Evolutionary conservation across 2,329 filamentous ascomycete species (phyloP).

Genomic region (Cadophora sp.): DNA sequence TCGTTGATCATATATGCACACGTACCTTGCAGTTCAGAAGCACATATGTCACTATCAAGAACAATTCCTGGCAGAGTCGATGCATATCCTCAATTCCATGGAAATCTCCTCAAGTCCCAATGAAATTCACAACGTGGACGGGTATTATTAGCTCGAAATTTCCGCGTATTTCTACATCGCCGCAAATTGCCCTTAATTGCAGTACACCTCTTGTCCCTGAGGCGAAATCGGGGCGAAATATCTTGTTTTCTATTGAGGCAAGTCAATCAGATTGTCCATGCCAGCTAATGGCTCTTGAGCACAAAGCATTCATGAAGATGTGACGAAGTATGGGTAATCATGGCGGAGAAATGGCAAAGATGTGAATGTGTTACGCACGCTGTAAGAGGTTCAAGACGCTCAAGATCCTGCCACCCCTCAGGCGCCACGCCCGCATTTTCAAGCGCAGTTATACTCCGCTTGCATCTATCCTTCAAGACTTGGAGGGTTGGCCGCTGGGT

Average conservation of each 20-base stretch:
- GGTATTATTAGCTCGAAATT: background rate
- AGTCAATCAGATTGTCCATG: too few relatives aligned
- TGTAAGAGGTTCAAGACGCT: background rate
- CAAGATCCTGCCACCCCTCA: slow-evolving; percentile 4
- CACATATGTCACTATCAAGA: too few relatives aligned
- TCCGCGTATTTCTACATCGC: background rate
- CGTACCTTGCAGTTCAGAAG: too few relatives aligned
- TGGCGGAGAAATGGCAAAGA: background rate
- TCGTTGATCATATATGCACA: too few relatives aligned
- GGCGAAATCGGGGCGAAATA: background rate
- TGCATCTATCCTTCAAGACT: background rate
- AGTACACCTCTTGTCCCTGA: background rate
- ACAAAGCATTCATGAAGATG: too few relatives aligned
- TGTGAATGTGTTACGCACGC: background rate
- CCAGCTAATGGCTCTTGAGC: too few relatives aligned
- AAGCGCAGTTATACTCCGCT: background rate
- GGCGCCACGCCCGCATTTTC: background rate
- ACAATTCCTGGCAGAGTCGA: too few relatives aligned
- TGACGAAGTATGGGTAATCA: background rate
- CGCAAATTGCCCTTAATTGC: background rate
- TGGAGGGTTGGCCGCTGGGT: background rate
- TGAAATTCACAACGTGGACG: background rate
- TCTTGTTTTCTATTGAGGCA: too few relatives aligned
- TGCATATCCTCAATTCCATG: background rate
- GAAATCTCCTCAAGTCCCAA: background rate